Evolutionary conservation across 2,329 filamentous ascomycete species (phyloP), one percentile per base, ranked within the genome.

Genomic region (Ophiocordyceps unilateralis): DNA sequence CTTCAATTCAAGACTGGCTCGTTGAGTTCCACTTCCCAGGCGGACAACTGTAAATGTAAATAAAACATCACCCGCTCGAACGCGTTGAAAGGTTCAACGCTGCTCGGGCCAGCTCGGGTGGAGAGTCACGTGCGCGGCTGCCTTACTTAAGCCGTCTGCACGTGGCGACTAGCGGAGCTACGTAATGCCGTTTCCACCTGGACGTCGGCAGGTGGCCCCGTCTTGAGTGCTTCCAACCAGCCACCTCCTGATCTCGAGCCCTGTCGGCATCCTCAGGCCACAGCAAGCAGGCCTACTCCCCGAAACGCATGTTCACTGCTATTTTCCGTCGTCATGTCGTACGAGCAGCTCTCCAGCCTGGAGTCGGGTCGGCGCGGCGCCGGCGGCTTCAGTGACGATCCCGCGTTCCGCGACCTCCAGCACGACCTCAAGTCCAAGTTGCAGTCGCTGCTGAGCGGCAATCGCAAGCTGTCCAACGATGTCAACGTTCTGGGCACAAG

Each of bases 381-480:
- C n/a, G 78, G 82, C 59, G 82, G 83, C 57, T 98, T 94, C 65
- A 72, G 75, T 56, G 91, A 98, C 65, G 86, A 96, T 59, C 91
- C 91, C 42, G 87, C 87, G 50, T 98, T 96, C 70, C 76, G 85
- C 56, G 72, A 76, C 45, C 75, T 93, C 52, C 85, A 88, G 48
- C 79, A 84, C 56, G 74, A 81, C 46, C 75, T 96, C 47, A 93
- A 84, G 62, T 83, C 85, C 61, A 83, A 89, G 60, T 73, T 98
- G 41, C 94, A 95, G 66, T 78, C 80, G 47, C 74, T 98, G 48
- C 88, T 88, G 43, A 83, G 82, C 49, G 91, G 88, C 61, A 89
- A 94, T 53, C 79, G 84, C 44, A 81, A 85, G 46, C 73, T 98
- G 20, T 81, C 80, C 50, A 83, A 81, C 53, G 85, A 96, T 62